Evolutionary conservation across 208 protist genomes (phyloP).

Genomic region (Crithidia thermophila): DNA sequence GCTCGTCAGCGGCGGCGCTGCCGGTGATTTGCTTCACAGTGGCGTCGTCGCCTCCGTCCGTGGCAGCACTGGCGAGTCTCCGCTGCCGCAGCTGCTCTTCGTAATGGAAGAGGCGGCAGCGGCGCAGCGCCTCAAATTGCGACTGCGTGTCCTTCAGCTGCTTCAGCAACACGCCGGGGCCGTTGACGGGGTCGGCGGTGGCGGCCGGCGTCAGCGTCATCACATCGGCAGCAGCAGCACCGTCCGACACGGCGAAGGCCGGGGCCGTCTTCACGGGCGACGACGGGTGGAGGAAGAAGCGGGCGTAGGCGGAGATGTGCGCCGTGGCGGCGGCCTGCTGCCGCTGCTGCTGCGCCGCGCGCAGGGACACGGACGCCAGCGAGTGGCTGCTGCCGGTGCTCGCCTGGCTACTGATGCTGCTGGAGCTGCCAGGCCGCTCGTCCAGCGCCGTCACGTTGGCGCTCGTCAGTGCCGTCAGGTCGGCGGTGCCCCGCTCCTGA

Average conservation of each 20-base stretch:
- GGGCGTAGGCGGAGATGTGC: conserved; percentile 17
- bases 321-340: conserved; percentile 12
- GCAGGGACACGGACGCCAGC: neutral
- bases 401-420: neutral
- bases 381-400: conserved; percentile 11
- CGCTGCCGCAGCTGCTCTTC: conserved; percentile 14
- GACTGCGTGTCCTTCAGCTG: conserved; percentile 19
- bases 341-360: conserved; percentile 18
- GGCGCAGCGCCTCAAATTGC: conserved; percentile 16
- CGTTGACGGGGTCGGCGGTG: conserved; percentile 4
- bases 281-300: conserved; percentile 20
- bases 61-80: neutral
- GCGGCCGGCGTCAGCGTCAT: neutral
- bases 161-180: conserved; percentile 1
- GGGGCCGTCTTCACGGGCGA: neutral
- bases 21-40: neutral
- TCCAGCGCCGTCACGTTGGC: neutral
- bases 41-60: neutral
- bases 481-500: neutral
- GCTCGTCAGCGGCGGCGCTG: neutral
- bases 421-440: neutral
- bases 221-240: neutral
- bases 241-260: neutral
- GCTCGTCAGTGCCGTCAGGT: neutral
- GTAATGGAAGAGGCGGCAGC: conserved; percentile 21